Evolutionary conservation across 2,329 filamentous ascomycete genomes (phyloP).

Genomic region (Fusarium begoniae): DNA sequence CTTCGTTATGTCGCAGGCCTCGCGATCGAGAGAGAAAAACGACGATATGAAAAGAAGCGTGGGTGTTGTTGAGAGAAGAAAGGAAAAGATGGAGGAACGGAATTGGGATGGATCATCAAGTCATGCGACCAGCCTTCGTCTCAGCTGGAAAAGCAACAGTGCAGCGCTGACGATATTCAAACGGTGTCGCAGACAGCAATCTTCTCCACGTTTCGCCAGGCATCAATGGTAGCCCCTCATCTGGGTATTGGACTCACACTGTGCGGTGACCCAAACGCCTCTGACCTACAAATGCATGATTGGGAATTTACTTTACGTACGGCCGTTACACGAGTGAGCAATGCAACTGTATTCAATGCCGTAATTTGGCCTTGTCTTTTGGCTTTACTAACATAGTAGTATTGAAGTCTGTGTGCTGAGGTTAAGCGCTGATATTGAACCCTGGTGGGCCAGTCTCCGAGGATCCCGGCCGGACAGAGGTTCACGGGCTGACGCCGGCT

Average conservation of each 20-base stretch:
- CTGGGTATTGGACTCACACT: neutral
- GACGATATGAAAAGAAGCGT: neutral
- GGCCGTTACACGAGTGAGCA: neutral
- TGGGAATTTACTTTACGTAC: neutral
- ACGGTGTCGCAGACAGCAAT: slow-evolving; percentile 12
- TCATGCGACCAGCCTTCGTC: slow-evolving; percentile 31
- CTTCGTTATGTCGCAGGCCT: neutral
- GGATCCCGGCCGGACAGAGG: slow-evolving; percentile 22
- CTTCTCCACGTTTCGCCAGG: slow-evolving; percentile 17
- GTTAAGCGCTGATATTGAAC: neutral
- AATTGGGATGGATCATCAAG: slow-evolving; percentile 13
- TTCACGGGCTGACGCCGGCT: slow-evolving; percentile 23
- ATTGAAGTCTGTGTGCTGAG: neutral
- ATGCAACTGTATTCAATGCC: neutral
- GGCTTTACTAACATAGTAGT: neutral
- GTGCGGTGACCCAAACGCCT: slow-evolving; percentile 11
- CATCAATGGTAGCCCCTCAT: slow-evolving; percentile 10
- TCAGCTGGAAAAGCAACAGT: slow-evolving; percentile 27
- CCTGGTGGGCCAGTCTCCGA: slow-evolving; percentile 10
- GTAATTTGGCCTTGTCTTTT: neutral
- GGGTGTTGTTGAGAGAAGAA: neutral
- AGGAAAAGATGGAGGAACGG: neutral
- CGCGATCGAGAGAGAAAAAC: neutral
- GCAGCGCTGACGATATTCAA: neutral
- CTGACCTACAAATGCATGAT: slow-evolving; percentile 3